Percentiles rank a stretch among this genome's conserved stretches.
These are phyloP conservation scores for Tulasnella sp. DNA, from an alignment of 768 basidiomycete genomes.

Conservation along the genomic window DNA sequence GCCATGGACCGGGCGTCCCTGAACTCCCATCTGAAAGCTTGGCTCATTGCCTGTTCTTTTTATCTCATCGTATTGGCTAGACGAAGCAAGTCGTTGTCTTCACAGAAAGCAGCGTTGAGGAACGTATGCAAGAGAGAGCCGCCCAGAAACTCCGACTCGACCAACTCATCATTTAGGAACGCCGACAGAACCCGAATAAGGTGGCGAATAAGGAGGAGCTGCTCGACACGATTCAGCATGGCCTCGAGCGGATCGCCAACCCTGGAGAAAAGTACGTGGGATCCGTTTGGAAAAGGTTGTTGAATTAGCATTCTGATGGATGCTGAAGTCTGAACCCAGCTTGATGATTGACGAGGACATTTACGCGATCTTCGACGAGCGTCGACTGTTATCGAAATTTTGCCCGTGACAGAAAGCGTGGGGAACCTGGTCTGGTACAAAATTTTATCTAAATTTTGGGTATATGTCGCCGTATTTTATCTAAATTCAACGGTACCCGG, in stretches of 20 bases:
- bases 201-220: conserved; percentile 93
- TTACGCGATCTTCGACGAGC: too few relatives aligned
- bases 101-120: conserved; percentile 92
- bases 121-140: conserved; percentile 88
- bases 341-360: conserved; percentile 81
- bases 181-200: conserved; percentile 73
- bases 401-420: too few relatives aligned
- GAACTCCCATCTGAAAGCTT: too few relatives aligned
- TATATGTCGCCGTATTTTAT: too few relatives aligned
- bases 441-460: too few relatives aligned
- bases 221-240: conserved; percentile 96
- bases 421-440: too few relatives aligned
- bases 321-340: conserved; percentile 38
- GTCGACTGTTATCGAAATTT: too few relatives aligned
- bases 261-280: conserved; percentile 57
- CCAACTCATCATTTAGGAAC: conserved; percentile 95
- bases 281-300: background rate
- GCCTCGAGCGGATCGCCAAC: conserved; percentile 94
- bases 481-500: too few relatives aligned
- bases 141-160: conserved; percentile 93
- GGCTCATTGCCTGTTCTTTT: background rate
- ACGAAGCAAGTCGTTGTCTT: conserved; percentile 97
- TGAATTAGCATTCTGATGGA: conserved; percentile 15
- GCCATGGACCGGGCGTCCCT: conserved; percentile 73
- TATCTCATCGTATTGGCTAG: conserved; percentile 89